Evolutionary conservation across 441 rosid species (phyloP).

Genomic region (Corymbia calophylla): DNA sequence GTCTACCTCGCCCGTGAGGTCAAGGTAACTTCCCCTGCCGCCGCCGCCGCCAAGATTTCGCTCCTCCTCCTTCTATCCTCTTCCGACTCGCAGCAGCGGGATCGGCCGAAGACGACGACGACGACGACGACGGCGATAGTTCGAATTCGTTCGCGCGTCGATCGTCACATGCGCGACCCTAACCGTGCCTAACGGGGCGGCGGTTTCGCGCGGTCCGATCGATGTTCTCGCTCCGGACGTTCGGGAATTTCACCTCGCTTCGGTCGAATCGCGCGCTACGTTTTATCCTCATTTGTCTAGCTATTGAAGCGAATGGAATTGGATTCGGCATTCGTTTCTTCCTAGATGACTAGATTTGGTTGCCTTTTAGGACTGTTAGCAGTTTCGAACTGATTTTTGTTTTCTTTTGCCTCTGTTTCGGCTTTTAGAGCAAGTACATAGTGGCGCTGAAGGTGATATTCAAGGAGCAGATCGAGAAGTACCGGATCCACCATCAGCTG

Average conservation of each 20-base stretch:
- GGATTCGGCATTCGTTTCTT: neutral
- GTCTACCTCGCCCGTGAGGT: constrained; percentile 69
- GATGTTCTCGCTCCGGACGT: neutral
- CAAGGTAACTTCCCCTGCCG: constrained; percentile 17
- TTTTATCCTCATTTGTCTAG: neutral
- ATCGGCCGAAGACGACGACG: neutral
- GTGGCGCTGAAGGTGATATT: constrained; percentile 83
- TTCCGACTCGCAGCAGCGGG: neutral
- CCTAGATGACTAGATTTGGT: neutral
- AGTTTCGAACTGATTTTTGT: neutral
- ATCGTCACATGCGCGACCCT: neutral
- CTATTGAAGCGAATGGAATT: neutral
- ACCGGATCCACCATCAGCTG: constrained; percentile 69
- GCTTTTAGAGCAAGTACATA: constrained; percentile 49
- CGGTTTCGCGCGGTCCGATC: neutral
- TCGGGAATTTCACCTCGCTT: neutral
- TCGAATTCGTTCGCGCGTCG: neutral
- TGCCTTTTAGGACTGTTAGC: neutral
- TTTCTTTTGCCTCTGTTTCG: neutral
- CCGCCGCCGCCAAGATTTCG: neutral
- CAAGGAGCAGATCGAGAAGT: constrained; percentile 86
- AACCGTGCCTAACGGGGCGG: neutral
- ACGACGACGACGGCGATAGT: neutral
- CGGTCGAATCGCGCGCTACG: neutral
- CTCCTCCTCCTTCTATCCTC: neutral